Percentiles rank a stretch among this genome's conserved stretches.
Evolutionary conservation across 345 rosid species (phyloP).

Genomic region (Arabidopsis suecica): DNA sequence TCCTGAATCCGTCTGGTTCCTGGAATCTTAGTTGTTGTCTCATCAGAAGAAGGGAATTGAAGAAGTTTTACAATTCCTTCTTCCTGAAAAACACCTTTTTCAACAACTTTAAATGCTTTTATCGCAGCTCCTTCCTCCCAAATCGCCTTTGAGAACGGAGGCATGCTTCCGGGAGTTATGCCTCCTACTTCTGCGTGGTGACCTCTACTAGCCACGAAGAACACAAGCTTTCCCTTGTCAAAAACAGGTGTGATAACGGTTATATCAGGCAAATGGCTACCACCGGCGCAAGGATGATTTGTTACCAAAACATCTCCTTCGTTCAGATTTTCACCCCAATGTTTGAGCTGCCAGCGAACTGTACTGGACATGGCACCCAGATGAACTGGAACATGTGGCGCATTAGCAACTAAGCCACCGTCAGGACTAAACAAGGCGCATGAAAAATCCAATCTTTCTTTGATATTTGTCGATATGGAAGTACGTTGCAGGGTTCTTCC

Average conservation of each 20-base stretch:
- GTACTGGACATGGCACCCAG: slow-evolving; percentile 98
- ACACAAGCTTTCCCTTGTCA: slow-evolving; percentile 72
- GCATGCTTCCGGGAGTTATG: slow-evolving; percentile 99
- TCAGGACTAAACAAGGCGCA: slow-evolving; percentile 96
- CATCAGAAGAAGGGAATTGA: slow-evolving; percentile 64
- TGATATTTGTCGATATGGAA: slow-evolving; percentile 95
- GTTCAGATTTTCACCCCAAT: slow-evolving; percentile 75
- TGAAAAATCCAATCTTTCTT: slow-evolving; percentile 94
- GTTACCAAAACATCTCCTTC: slow-evolving; percentile 95
- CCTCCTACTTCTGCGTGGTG: slow-evolving; percentile 99
- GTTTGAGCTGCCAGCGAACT: slow-evolving; percentile 84
- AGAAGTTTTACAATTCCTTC: slow-evolving; percentile 86
- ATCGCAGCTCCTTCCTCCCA: slow-evolving; percentile 99
- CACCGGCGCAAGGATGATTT: slow-evolving; percentile 96
- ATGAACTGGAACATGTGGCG: slow-evolving; percentile 98
- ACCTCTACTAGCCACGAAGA: slow-evolving; percentile 98
- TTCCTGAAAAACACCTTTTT: slow-evolving; percentile 82
- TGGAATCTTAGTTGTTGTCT: slow-evolving; percentile 59
- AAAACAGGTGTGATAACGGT: slow-evolving; percentile 96
- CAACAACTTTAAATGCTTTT: slow-evolving; percentile 92
- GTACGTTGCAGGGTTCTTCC: slow-evolving; percentile 96
- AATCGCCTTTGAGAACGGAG: slow-evolving; percentile 93
- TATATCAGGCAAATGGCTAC: slow-evolving; percentile 98
- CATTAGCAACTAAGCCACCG: slow-evolving; percentile 96
- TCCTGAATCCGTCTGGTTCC: slow-evolving; percentile 91